Percentiles rank a stretch among this genome's conserved stretches.
Conservation (phyloP, 495 filamentous ascomycete species). For the Penicillium verhagenii region DNA sequence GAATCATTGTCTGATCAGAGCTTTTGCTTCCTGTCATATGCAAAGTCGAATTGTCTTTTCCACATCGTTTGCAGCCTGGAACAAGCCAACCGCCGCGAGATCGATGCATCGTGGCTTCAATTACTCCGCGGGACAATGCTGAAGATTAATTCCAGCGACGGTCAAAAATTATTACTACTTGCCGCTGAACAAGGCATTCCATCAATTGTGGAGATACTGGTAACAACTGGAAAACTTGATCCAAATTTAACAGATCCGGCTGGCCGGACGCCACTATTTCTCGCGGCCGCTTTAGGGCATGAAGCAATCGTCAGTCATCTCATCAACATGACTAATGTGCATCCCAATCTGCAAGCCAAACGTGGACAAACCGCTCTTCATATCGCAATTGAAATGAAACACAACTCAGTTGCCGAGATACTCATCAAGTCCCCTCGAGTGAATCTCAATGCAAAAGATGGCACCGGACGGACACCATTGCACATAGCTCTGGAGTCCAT, state of each 20-base stretch:
- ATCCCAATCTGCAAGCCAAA: background rate
- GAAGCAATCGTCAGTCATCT: background rate
- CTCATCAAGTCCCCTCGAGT: background rate
- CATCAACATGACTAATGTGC: background rate
- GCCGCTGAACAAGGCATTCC: background rate
- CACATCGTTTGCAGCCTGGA: background rate
- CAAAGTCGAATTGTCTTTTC: background rate
- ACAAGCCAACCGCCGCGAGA: background rate
- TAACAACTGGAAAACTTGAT: background rate
- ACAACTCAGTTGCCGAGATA: background rate
- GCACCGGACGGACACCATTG: background rate
- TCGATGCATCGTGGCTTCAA: background rate
- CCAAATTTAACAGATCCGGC: background rate
- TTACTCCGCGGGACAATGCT: background rate
- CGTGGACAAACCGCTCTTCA: background rate
- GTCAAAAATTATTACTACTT: background rate
- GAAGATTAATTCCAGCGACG: background rate
- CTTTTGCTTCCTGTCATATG: background rate
- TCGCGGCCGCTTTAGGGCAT: background rate
- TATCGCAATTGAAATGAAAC: background rate
- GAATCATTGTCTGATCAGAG: background rate
- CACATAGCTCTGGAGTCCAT: background rate
- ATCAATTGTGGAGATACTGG: background rate
- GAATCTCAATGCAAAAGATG: slow-evolving; percentile 1
- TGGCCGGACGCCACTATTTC: background rate